Percentiles rank a stretch among this genome's conserved stretches.
phyloP scores from a whole-genome alignment of 2,329 filamentous ascomycete species.

The Ceratocystis alfenasii region DNA sequence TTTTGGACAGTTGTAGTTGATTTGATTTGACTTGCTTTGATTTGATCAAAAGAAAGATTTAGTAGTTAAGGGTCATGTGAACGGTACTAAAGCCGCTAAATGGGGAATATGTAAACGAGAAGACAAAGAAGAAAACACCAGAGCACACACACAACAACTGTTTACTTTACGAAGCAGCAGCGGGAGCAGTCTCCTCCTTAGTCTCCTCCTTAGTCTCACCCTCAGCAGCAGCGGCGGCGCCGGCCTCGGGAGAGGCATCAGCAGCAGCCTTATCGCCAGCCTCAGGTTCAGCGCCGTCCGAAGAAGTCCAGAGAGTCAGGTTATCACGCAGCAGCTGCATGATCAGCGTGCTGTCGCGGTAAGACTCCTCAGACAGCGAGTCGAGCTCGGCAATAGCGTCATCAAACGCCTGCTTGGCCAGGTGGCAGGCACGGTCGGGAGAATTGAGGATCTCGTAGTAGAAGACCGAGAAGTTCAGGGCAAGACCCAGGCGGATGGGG shows the following conservation, averaged over 20 bases:
- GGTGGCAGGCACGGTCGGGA: slow-evolving; percentile 93
- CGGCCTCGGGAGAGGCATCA: slow-evolving; percentile 42
- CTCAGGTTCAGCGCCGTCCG: slow-evolving; percentile 72
- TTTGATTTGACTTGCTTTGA: slow-evolving; percentile 19
- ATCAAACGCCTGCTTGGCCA: slow-evolving; percentile 98
- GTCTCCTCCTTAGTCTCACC: slow-evolving; percentile 36
- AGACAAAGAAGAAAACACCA: slow-evolving; percentile 17
- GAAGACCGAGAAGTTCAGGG: slow-evolving; percentile 98
- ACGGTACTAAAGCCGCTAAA: slow-evolving; percentile 15
- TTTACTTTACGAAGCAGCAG: slow-evolving; percentile 27
- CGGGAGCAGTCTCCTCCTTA: slow-evolving; percentile 34
- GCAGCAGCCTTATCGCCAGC: slow-evolving; percentile 46
- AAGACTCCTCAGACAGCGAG: slow-evolving; percentile 92
- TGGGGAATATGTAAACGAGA: slow-evolving; percentile 16
- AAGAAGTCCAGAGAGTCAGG: slow-evolving; percentile 95
- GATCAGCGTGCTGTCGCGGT: slow-evolving; percentile 97
- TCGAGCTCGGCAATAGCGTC: slow-evolving; percentile 97
- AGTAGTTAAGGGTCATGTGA: slow-evolving; percentile 1
- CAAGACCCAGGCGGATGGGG: slow-evolving; percentile 93
- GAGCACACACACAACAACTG: slow-evolving; percentile 7
- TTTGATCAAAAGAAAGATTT: slow-evolving; percentile 17
- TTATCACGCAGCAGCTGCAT: slow-evolving; percentile 99
- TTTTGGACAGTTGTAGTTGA: slow-evolving; percentile 2
- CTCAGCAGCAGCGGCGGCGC: slow-evolving; percentile 27
- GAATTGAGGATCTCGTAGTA: slow-evolving; percentile 99